phyloP scores from a whole-genome alignment of 78 protist species.

The Dictyostelium capitatum region DNA sequence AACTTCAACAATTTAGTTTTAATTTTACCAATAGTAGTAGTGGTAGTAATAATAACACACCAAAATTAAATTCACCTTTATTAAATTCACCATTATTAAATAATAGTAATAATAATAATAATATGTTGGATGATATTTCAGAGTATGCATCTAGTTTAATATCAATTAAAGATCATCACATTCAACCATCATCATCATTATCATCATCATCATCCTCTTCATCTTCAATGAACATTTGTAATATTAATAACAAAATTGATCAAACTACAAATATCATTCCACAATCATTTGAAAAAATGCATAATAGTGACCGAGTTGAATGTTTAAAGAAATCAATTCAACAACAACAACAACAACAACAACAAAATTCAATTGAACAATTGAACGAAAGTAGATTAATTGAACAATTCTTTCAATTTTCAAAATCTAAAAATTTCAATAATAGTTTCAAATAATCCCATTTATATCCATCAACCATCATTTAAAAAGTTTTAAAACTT shows the following conservation, averaged over 20 bases:
- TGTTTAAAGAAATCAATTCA: not conserved
- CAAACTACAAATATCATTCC: not conserved
- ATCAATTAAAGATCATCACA: slow-evolving; percentile 13
- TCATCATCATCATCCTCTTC: not conserved
- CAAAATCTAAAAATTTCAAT: slow-evolving; percentile 22
- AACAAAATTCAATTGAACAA: not conserved
- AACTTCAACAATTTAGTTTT: slow-evolving; percentile 4
- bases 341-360: slow-evolving; percentile 18
- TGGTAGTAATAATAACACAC: not conserved
- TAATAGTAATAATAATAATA: not conserved
- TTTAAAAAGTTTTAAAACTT: not conserved
- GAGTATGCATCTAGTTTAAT: slow-evolving; percentile 60
- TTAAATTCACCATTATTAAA: not conserved
- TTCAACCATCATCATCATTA: not conserved
- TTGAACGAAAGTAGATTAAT: slow-evolving; percentile 19
- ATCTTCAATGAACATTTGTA: not conserved
- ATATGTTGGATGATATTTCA: slow-evolving; percentile 14
- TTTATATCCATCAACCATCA: not conserved
- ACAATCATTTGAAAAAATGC: not conserved
- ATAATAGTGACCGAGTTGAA: not conserved
- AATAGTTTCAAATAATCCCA: not conserved
- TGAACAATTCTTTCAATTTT: slow-evolving; percentile 32
- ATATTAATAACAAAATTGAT: slow-evolving; percentile 10
- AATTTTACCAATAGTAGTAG: not conserved
- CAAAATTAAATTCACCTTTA: not conserved